Percentiles rank a stretch among this genome's conserved stretches.
These are phyloP conservation scores for Rhytidiadelphus loreus DNA, from an alignment of 225 moss, liverwort and hornwort genomes.

Conservation along the genomic window DNA sequence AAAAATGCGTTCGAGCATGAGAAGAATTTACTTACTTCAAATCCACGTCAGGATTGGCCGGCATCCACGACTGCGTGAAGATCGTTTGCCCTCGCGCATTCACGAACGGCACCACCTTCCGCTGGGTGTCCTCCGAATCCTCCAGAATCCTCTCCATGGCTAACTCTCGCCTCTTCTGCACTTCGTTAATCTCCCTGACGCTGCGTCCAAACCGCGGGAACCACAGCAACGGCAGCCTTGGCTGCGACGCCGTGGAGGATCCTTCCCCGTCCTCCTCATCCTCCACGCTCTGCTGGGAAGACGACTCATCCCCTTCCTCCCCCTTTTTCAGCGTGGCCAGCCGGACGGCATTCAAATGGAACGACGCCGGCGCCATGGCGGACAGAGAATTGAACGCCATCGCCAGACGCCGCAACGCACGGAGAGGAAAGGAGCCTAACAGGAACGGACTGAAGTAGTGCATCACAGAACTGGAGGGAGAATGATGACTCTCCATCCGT, in stretches of 20 bases:
- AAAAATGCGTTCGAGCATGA: neutral
- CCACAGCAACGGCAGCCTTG: conserved; percentile 36
- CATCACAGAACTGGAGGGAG: conserved; percentile 10
- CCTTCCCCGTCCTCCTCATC: conserved; percentile 1
- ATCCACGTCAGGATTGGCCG: conserved; percentile 12
- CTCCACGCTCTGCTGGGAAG: neutral
- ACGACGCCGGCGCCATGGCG: conserved; percentile 33
- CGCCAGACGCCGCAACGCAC: conserved; percentile 37
- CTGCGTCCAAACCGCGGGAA: conserved; percentile 43
- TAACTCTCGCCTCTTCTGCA: conserved; percentile 35
- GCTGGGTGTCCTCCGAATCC: conserved; percentile 28
- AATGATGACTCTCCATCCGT: conserved; percentile 9
- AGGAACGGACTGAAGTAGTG: conserved; percentile 32
- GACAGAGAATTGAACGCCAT: conserved; percentile 46
- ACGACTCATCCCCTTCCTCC: conserved; percentile 1
- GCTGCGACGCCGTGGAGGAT: conserved; percentile 21
- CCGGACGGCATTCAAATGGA: conserved; percentile 26
- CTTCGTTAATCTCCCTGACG: conserved; percentile 47
- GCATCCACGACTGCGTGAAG: conserved; percentile 87
- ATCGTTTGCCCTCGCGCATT: conserved; percentile 77
- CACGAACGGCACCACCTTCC: conserved; percentile 49
- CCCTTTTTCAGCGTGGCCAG: conserved; percentile 18
- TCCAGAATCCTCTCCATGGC: conserved; percentile 25
- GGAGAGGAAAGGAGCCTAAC: conserved; percentile 30
- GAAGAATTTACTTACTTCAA: conserved; percentile 35